phyloP scores from a whole-genome alignment of 805 yeast genomes.

The Lipomyces sp. region DNA sequence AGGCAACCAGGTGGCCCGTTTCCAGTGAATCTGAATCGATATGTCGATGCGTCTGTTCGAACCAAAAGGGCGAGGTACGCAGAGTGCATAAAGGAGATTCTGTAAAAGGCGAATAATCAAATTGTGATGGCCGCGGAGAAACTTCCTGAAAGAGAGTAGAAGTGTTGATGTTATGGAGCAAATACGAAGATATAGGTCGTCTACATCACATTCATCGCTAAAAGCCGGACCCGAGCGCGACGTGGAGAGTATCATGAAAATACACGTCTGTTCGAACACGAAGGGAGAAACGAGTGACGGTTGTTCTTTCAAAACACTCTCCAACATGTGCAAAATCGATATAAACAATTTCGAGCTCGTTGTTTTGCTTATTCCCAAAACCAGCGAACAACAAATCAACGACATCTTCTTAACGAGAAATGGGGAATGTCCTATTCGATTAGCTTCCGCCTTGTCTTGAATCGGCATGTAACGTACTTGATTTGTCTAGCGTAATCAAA shows the following conservation, averaged over 20 bases:
- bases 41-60: constrained; percentile 10
- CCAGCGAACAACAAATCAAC: constrained; percentile 15
- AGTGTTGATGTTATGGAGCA: constrained; percentile 63
- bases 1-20: constrained; percentile 29
- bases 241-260: constrained; percentile 46
- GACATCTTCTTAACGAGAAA: constrained; percentile 12
- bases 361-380: constrained; percentile 41
- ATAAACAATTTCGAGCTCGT: constrained; percentile 33
- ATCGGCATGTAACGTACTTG: background rate
- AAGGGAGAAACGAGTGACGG: constrained; percentile 70
- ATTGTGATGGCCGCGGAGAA: constrained; percentile 76
- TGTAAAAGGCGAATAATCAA: constrained; percentile 57
- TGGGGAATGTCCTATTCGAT: background rate
- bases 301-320: constrained; percentile 53
- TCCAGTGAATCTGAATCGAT: constrained; percentile 14
- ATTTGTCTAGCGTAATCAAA: background rate
- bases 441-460: background rate
- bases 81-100: constrained; percentile 57
- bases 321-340: constrained; percentile 47
- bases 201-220: constrained; percentile 31
- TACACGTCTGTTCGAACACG: constrained; percentile 60
- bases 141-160: constrained; percentile 68
- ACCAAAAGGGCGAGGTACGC: constrained; percentile 35
- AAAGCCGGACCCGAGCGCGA: constrained; percentile 39
- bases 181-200: constrained; percentile 48